Evolutionary conservation across 2,329 filamentous ascomycete species (phyloP), one percentile per base, ranked within the genome.

Genomic region (Aureobasidium sp.): DNA sequence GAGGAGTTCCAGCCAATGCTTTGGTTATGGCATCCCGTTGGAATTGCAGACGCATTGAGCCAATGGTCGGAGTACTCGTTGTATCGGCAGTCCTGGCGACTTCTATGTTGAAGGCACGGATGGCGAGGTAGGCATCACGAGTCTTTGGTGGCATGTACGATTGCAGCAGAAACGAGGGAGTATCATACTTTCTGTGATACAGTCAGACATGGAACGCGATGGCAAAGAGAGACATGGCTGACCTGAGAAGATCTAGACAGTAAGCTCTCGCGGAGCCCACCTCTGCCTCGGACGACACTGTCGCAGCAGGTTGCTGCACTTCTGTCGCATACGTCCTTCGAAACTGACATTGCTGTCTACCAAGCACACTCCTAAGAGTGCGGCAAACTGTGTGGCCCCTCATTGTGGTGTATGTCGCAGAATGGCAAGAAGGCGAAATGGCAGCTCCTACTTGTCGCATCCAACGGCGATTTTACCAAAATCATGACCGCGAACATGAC

Each of bases 21-120:
- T 87, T 87, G 60, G 87, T 83, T 57, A 99, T 79, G 5, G 90
- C 86, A 68, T 97, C 92, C 55, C 90, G 85, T 90, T 94, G 97
- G 79, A 97, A 97, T 74, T 96, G 90, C 75, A 96, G 87, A 66
- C 94, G 91, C 81, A 97, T 86, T 58, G 87, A 82, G 55, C 91
- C 93, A 64, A 97, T 89, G 4, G 87, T 88, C n/a, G 89, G 85
- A 64, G 89, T 94, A 51, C 90, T 94, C 22, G 94, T 92, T 14
- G 89, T 86, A 75, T 97, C 93, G 62, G 94, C 91, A 65, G 97
- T 88, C 62, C 90, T 85, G 48, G 93, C 90, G 64, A 97, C 84
- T 74, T 97, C 93, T 69, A 97, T 83, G 72, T 99, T 99, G 74
- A 99, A 86, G 56, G 92, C 89, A 66, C 93, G 89, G 63, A 99